Evolutionary conservation across 1,284 basidiomycete species (phyloP).

Genomic region (Cryptococcus sp.): DNA sequence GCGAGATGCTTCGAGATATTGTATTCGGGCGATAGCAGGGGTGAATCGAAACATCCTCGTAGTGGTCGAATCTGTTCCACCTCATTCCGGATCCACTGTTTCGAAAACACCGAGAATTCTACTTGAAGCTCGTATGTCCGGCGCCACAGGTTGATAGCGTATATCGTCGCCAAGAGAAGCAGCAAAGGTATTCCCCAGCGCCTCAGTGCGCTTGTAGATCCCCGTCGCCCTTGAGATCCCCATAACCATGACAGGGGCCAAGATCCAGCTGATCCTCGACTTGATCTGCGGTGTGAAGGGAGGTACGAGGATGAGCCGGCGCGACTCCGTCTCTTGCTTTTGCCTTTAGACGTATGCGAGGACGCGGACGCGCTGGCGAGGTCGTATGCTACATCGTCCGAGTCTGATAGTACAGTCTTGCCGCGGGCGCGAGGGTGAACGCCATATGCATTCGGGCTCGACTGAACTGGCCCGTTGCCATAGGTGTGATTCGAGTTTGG

Average conservation of each 20-base stretch:
- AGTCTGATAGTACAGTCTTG: slow-evolving; percentile 1
- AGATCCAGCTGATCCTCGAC: not conserved
- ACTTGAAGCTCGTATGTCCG: slow-evolving; percentile 75
- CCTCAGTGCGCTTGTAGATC: not conserved
- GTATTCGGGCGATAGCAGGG: slow-evolving; percentile 61
- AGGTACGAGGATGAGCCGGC: slow-evolving; percentile 33
- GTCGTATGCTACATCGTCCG: slow-evolving; percentile 14
- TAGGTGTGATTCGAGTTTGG: too few relatives aligned
- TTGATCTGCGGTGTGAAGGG: slow-evolving; percentile 30
- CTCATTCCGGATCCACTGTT: slow-evolving; percentile 71
- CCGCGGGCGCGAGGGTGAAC: too few relatives aligned
- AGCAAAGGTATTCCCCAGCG: slow-evolving; percentile 7
- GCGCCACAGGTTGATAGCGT: slow-evolving; percentile 58
- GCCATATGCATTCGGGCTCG: too few relatives aligned
- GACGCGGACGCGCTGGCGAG: slow-evolving; percentile 1
- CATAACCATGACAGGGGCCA: slow-evolving; percentile 20
- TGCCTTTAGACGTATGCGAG: slow-evolving; percentile 12
- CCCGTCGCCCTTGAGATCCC: slow-evolving; percentile 3
- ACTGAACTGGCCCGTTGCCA: too few relatives aligned
- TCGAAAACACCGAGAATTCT: slow-evolving; percentile 73
- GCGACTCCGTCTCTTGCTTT: slow-evolving; percentile 21
- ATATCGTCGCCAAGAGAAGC: slow-evolving; percentile 47
- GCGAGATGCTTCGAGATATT: slow-evolving; percentile 68
- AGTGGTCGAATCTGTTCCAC: slow-evolving; percentile 57
- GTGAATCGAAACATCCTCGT: slow-evolving; percentile 69